A percentile compares a stretch with the other conserved stretches of the same genome.
Conservation (phyloP, 1,139 yeast genomes). For the Meyerozyma smithsonii region DNA sequence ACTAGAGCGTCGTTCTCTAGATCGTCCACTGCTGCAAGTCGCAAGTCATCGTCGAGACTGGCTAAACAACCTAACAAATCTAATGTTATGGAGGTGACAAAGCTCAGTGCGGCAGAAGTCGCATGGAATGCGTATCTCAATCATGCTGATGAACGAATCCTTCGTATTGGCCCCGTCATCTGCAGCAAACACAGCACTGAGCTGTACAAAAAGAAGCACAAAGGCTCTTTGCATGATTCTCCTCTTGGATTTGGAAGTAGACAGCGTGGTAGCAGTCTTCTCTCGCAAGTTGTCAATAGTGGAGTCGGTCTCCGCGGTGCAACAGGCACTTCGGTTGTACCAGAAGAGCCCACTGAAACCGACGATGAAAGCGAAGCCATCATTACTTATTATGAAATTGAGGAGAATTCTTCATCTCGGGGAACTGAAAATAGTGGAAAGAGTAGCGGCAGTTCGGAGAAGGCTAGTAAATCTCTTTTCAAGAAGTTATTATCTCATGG, state of each 20-base stretch:
- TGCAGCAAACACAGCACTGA: constrained; percentile 38
- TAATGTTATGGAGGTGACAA: constrained; percentile 42
- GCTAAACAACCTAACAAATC: constrained; percentile 18
- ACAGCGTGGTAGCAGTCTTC: constrained; percentile 27
- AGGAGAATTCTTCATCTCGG: constrained; percentile 11
- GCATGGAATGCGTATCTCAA: constrained; percentile 63
- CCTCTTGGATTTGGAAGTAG: constrained; percentile 43
- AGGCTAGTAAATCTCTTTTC: constrained; percentile 16
- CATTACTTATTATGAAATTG: constrained; percentile 21
- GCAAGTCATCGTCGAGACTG: constrained; percentile 10
- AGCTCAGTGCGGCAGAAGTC: constrained; percentile 56
- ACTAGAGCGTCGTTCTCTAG: constrained; percentile 31
- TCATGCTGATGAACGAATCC: constrained; percentile 64
- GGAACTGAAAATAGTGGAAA: constrained; percentile 5
- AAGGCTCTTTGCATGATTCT: constrained; percentile 56
- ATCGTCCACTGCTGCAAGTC: constrained; percentile 16
- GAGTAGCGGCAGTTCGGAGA: constrained; percentile 1
- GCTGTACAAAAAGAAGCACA: constrained; percentile 50
- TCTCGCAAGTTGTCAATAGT: constrained; percentile 57
- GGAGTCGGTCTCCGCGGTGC: constrained; percentile 28
- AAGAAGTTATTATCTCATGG: constrained; percentile 23
- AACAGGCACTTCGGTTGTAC: constrained; percentile 10
- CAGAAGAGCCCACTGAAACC: constrained; percentile 10
- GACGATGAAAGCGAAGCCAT: constrained; percentile 29
- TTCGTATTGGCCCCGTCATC: constrained; percentile 56